phyloP scores from a whole-genome alignment of 1,139 yeast species.

The Geotrichum australiense region DNA sequence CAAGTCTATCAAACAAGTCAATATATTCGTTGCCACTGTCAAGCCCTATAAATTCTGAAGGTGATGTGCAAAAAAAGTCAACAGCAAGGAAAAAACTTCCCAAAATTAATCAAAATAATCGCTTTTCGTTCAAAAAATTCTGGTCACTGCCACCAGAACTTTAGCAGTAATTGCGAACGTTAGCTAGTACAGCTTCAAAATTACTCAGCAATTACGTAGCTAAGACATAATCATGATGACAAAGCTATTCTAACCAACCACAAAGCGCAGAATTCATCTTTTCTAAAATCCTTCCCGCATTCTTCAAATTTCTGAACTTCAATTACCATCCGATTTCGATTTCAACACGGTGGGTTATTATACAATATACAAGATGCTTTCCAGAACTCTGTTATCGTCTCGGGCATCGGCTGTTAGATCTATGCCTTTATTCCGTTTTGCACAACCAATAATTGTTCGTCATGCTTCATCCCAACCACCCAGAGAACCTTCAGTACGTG shows the following conservation, averaged over 20 bases:
- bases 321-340: no score
- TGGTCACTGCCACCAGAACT: slow-evolving; percentile 14
- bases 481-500: slow-evolving; percentile 20
- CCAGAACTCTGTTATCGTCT: slow-evolving; percentile 11
- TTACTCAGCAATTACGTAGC: no score
- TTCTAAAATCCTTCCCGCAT: slow-evolving; percentile 1
- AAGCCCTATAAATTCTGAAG: slow-evolving; percentile 4
- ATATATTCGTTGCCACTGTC: slow-evolving; percentile 5
- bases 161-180: no score
- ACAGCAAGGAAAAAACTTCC: slow-evolving; percentile 1
- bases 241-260: slow-evolving; percentile 8
- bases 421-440: slow-evolving; percentile 11
- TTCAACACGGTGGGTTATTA: no score
- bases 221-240: no score
- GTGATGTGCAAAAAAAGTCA: slow-evolving; percentile 8
- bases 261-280: slow-evolving; percentile 6
- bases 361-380: slow-evolving; percentile 14
- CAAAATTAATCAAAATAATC: not conserved
- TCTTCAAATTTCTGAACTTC: no score
- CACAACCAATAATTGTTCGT: no score
- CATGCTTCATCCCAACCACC: slow-evolving; percentile 13
- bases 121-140: not conserved
- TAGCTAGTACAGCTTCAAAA: no score
- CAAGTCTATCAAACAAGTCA: not conserved
- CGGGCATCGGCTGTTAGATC: slow-evolving; percentile 11